Percentiles rank a stretch among this genome's conserved stretches.
These are phyloP conservation scores for Pythium chondricola DNA, from an alignment of 352 stramenopile genomes.

Conservation along the genomic window DNA sequence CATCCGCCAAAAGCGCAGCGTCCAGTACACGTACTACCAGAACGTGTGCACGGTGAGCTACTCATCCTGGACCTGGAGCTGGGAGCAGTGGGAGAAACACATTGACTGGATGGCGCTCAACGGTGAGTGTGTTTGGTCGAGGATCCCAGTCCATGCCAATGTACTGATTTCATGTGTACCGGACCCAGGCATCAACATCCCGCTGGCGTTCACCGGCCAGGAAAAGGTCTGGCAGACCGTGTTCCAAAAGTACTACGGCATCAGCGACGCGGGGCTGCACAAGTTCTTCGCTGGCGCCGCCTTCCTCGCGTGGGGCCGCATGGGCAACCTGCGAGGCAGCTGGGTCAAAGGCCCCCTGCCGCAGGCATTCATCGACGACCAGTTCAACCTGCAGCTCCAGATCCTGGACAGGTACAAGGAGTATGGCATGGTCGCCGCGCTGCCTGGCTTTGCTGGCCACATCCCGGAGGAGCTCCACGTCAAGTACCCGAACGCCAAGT, in stretches of 20 bases:
- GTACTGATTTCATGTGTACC: not conserved
- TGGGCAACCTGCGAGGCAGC: conserved; percentile 85
- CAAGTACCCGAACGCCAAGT: conserved; percentile 70
- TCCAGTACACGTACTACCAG: conserved; percentile 88
- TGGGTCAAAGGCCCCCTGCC: conserved; percentile 81
- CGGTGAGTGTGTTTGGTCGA: conserved; percentile 23
- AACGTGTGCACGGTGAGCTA: conserved; percentile 92
- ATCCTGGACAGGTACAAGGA: conserved; percentile 83
- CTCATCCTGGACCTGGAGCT: conserved; percentile 85
- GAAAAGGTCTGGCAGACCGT: conserved; percentile 87
- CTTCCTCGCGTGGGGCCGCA: conserved; percentile 87
- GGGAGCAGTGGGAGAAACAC: conserved; percentile 84
- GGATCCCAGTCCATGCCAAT: not conserved
- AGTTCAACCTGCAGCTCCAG: conserved; percentile 66
- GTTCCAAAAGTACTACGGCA: conserved; percentile 75
- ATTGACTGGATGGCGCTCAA: conserved; percentile 93
- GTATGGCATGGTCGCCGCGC: conserved; percentile 85
- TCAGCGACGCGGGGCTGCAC: conserved; percentile 63
- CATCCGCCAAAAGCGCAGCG: conserved; percentile 42
- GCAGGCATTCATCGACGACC: conserved; percentile 77
- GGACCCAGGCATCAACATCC: conserved; percentile 79
- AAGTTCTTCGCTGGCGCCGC: conserved; percentile 88
- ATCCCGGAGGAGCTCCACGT: conserved; percentile 78
- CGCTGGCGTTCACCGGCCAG: conserved; percentile 86
- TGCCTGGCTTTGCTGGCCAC: conserved; percentile 87